Evolutionary conservation across 176 grass and related monocot species (phyloP), one percentile per base, ranked within the genome.

Genomic region (Carex myosuroides): DNA sequence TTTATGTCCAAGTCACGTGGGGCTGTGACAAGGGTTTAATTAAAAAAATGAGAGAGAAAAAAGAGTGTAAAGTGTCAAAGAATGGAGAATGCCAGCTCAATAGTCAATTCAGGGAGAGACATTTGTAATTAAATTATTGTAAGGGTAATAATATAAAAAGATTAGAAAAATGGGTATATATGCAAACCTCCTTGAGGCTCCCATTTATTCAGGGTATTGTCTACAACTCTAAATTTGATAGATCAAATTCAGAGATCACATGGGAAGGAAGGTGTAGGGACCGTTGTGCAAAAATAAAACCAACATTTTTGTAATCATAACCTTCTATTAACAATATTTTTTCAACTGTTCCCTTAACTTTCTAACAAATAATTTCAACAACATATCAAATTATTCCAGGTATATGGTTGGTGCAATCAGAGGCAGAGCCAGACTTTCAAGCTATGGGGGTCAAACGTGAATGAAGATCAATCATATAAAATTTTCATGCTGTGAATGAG

Each of bases 1-100:
- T 83, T 68, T 63, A 52, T 41, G 68, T 83, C 44, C 41, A 83
- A 69, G 81, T 83, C 81, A 83, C 62, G 81, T 83, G 79, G 79
- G 35, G 33, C 58, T 81, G 79, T 81, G 81, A 35, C 42, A 83
- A 66, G 80, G 10, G 80, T 64, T 26, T 82, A 24, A 65, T 48
- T 67, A 50, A 67, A 80, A 62, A 30, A 82, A 33, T 54, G 5
- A 16, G 17, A 16, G 16, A 67, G 9, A 63, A 65, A 82, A 77
- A 32, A 17, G 12, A 64, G 37, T 48, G 64, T 22, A 83, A 68
- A 83, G 60, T 68, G 81, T 66, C 81, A 21, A 66, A 68, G 22
- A 83, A 17, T 54, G 22, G 41, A 53, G 62, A 82, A 82, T 67
- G 80, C 80, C 80, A 67, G 80, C 60, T 64, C 80, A 67, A 64